Evolutionary conservation across 768 basidiomycete genomes (phyloP).

Genomic region (Omphalotus guepiniiformis): DNA sequence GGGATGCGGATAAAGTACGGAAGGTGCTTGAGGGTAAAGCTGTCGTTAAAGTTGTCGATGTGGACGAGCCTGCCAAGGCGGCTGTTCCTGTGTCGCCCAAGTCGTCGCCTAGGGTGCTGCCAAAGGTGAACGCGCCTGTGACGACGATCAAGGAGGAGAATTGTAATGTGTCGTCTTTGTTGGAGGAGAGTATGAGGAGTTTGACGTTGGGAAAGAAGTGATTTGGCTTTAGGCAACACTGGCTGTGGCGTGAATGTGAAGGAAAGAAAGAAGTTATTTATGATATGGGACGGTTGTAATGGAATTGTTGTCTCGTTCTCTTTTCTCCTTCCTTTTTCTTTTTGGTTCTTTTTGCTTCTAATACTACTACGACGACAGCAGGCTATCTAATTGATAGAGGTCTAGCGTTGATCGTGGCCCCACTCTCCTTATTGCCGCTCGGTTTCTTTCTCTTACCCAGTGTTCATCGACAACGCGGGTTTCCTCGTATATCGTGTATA

Average conservation of each 20-base stretch:
- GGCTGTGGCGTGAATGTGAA: neutral
- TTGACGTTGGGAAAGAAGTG: slow-evolving; percentile 40
- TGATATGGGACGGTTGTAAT: too few relatives aligned
- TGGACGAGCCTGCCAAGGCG: slow-evolving; percentile 35
- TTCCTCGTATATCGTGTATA: too few relatives aligned
- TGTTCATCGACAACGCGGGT: too few relatives aligned
- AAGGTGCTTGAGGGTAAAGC: slow-evolving; percentile 81
- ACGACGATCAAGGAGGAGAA: slow-evolving; percentile 11
- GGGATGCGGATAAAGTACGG: slow-evolving; percentile 78
- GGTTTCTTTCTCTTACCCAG: too few relatives aligned
- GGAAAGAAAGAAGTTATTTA: neutral
- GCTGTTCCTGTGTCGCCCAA: slow-evolving; percentile 9
- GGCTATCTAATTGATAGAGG: too few relatives aligned
- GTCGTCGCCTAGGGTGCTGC: neutral
- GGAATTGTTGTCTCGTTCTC: too few relatives aligned
- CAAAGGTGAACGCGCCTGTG: slow-evolving; percentile 1
- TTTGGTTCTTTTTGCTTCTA: too few relatives aligned
- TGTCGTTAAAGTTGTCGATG: slow-evolving; percentile 73
- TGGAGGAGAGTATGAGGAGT: slow-evolving; percentile 70
- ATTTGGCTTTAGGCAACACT: neutral
- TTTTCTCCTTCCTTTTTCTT: too few relatives aligned
- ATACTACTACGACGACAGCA: too few relatives aligned
- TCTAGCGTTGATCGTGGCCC: too few relatives aligned
- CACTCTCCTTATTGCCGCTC: too few relatives aligned
- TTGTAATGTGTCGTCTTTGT: slow-evolving; percentile 31